phyloP scores from a whole-genome alignment of 164 flowering plant species.

The Macadamia integrifolia region DNA sequence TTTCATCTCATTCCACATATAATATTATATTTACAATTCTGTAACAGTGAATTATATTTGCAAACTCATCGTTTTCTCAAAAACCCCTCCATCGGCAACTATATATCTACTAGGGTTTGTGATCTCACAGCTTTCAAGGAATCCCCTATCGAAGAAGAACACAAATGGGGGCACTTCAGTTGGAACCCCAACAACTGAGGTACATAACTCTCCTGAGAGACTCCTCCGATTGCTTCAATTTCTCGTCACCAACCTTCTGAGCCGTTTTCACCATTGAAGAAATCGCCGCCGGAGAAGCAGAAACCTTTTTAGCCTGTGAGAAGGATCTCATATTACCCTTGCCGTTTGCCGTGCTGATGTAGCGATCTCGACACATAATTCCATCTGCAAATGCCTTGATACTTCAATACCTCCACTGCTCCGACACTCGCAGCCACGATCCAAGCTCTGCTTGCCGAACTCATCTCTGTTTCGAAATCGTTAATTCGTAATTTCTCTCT shows the following conservation, averaged over 20 bases:
- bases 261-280: neutral
- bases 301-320: neutral
- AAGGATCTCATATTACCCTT: neutral
- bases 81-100: no score
- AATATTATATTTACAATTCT: no score
- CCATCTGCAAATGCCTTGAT: conserved; percentile 55
- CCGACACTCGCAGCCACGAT: conserved; percentile 43
- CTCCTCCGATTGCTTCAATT: conserved; percentile 16
- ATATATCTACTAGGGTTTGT: neutral
- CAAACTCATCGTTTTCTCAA: no score
- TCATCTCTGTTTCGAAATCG: conserved; percentile 9
- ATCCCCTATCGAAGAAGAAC: no score
- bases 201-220: conserved; percentile 22
- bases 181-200: conserved; percentile 7
- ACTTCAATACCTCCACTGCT: conserved; percentile 47
- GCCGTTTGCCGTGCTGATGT: neutral
- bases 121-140: no score
- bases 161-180: neutral
- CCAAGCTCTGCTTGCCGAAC: conserved; percentile 27
- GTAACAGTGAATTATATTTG: no score
- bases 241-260: neutral
- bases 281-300: neutral
- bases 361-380: conserved; percentile 21
- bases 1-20: no score
- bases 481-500: no score